phyloP scores from a whole-genome alignment of 768 basidiomycete species.

The Clavaria fumosa region DNA sequence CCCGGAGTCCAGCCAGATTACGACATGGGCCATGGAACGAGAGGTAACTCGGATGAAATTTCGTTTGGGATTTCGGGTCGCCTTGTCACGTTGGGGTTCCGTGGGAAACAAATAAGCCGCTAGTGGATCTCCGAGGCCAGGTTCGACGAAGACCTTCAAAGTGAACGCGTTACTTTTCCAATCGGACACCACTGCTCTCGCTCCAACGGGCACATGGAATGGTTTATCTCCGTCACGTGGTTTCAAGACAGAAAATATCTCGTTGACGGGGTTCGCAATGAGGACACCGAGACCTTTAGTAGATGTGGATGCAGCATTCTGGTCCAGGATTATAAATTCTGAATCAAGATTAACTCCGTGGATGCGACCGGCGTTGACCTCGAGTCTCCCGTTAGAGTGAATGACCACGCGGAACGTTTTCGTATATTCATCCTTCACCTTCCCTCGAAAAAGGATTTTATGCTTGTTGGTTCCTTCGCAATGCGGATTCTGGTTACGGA shows the following conservation, averaged over 20 bases:
- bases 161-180: neutral
- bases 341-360: constrained; percentile 4
- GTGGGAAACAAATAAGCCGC: neutral
- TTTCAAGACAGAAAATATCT: constrained; percentile 2
- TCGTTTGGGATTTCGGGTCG: neutral
- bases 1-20: neutral
- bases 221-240: neutral
- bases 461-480: constrained; percentile 4
- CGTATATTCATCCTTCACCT: neutral
- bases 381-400: neutral
- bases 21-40: neutral
- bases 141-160: constrained; percentile 2
- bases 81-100: neutral
- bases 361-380: constrained; percentile 3
- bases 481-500: constrained; percentile 1
- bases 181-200: neutral
- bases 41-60: constrained; percentile 1
- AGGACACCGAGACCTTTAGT: neutral
- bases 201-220: neutral
- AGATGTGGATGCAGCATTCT: constrained; percentile 1
- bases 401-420: constrained; percentile 1
- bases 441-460: neutral
- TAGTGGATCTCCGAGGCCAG: neutral
- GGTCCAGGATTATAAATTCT: constrained; percentile 3
- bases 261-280: constrained; percentile 1